phyloP scores from a whole-genome alignment of 805 yeast species.

The Teunomyces pallodes region DNA sequence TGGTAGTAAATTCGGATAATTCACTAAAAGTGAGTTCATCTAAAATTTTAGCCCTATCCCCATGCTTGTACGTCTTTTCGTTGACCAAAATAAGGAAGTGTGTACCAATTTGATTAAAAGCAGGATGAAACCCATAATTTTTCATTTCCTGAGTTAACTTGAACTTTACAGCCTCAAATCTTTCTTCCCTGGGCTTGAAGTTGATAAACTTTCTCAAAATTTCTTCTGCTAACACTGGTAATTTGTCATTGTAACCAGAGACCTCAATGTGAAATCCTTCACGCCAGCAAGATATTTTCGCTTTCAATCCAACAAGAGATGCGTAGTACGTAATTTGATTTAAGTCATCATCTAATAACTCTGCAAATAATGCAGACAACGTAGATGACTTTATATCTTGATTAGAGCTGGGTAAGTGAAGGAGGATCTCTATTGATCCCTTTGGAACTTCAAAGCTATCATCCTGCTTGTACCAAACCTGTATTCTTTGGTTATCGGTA shows the following conservation, averaged over 20 bases:
- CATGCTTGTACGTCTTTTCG: slow-evolving; percentile 65
- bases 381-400: slow-evolving; percentile 58
- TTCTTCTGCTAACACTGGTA: slow-evolving; percentile 58
- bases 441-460: slow-evolving; percentile 88
- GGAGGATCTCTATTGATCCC: slow-evolving; percentile 62
- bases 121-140: slow-evolving; percentile 70
- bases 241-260: slow-evolving; percentile 82
- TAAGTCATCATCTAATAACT: slow-evolving; percentile 71
- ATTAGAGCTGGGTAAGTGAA: slow-evolving; percentile 64
- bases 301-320: slow-evolving; percentile 69
- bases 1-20: slow-evolving; percentile 47
- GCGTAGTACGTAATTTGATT: slow-evolving; percentile 83
- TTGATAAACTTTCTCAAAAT: slow-evolving; percentile 53
- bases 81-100: slow-evolving; percentile 63
- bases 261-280: slow-evolving; percentile 71
- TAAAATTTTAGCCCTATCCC: slow-evolving; percentile 56
- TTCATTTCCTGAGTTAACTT: slow-evolving; percentile 58
- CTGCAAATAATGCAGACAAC: slow-evolving; percentile 60
- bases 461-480: slow-evolving; percentile 87
- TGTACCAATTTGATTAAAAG: slow-evolving; percentile 73
- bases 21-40: slow-evolving; percentile 45
- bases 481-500: slow-evolving; percentile 46
- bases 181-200: slow-evolving; percentile 50
- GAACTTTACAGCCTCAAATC: slow-evolving; percentile 69
- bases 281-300: slow-evolving; percentile 54